Evolutionary conservation across 2,329 filamentous ascomycete genomes (phyloP), one percentile per base, ranked within the genome.

Genomic region (Trichoderma afroharzianum): DNA sequence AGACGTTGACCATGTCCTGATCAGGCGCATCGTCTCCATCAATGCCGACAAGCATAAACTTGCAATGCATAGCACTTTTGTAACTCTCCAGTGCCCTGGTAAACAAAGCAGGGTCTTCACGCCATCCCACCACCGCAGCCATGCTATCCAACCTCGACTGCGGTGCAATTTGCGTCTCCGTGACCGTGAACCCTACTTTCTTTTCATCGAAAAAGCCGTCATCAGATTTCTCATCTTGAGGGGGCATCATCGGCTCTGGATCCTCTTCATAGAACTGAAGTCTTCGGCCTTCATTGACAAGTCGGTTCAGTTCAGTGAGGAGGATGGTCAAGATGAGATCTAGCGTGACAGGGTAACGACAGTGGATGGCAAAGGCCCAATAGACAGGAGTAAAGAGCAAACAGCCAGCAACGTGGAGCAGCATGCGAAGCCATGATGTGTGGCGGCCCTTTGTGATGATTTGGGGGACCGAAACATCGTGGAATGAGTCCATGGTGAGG

Each of bases 111-210:
- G 75, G 76, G 30, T 77, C 75, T 21, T 77, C 76, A 12, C 76
- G 72, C 75, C 75, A 77, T 8, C 76, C 76, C 26, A 77, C 76
- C 18, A 77, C 73, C 2, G 75, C 75, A n/a, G 75, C 76, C 57
- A 77, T 73, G 24, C 61, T 72, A 28, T 77, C 75, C 12, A 77
- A 7, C 14, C 66, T 66, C 7, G 73, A 28, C 24, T 63, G 68
- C 6, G 73, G 63, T 18, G 64, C 59, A 15, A 67, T 21, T 47
- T 72, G 66, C 36, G 47, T 59, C 43, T 74, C 74, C 14, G 61
- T 26, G 12, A 71, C 74, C 8, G 61, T 26, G 12, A 71, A 59
- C 33, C 72, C 68, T 30, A 62, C 47, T 43, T 74, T 75, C 50
- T 76, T 68, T 33, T 68, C 66, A 36, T 68, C 53, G n/a, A n/a